Evolutionary conservation across 2,329 filamentous ascomycete species (phyloP), one percentile per base, ranked within the genome.

Genomic region (Alternaria consortialis): DNA sequence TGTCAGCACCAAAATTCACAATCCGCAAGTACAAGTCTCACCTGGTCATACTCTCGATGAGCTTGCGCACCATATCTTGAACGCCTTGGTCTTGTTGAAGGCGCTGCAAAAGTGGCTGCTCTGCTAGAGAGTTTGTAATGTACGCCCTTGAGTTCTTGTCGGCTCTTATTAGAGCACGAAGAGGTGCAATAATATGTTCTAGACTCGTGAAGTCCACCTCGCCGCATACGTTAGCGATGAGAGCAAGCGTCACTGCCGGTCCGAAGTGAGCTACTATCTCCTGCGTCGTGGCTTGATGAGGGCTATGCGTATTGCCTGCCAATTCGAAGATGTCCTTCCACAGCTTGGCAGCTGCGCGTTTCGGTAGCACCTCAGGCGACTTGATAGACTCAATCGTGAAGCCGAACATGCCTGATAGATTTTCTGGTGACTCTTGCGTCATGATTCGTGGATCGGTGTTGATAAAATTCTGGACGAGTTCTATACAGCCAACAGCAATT

Each of bases 331-430:
- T 74, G 36, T 79, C 74, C 54, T 74, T 77, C 91, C 92, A 95
- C 63, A 96, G 91, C 29, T 90, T 87, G 8, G 89, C 87, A 1
- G 92, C 87, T 3, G 90, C 87, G 31, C 86, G 86, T 78, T 95
- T 96, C 0, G 91, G 90, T 9, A 96, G 80, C 0, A 90, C 88
- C 60, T 95, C 92, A 31, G 84, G 87, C 12, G 89, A 90, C 43
- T 89, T 85, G 7, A 96, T 80, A 7, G 91, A 88, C 68, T 87
- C 85, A 12, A 95, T 80, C 0, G 88, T 86, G 70, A 94, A 94
- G 54, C 89, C 80, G 70, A 96, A 90, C 62, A 93, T 85, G 67
- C 84, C 87, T 60, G 90, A 87, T 1, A 90, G 82, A 11, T 84
- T 82, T 1, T 85, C 83, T 11, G 83, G 76, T 4, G 87, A 83